Percentiles rank a stretch among this genome's conserved stretches.
Evolutionary conservation across 768 basidiomycete genomes (phyloP).

Genomic region (Tricholoma furcatifolium): DNA sequence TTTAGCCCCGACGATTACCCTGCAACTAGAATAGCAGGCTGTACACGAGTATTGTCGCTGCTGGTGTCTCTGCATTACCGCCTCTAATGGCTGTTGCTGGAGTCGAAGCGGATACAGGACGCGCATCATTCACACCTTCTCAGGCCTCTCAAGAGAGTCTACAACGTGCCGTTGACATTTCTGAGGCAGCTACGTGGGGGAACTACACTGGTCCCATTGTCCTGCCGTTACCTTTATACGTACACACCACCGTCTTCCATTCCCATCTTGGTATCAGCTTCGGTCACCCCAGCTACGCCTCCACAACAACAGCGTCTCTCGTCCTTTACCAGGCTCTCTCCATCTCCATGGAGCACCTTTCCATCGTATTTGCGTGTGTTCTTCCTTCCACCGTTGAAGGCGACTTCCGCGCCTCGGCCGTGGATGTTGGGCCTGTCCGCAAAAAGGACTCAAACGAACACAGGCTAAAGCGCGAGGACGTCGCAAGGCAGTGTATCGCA

Average conservation of each 20-base stretch:
- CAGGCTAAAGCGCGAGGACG: conserved; percentile 58
- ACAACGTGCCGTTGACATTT: conserved; percentile 53
- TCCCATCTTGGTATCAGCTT: conserved; percentile 78
- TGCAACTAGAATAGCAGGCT: conserved; percentile 68
- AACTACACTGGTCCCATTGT: conserved; percentile 75
- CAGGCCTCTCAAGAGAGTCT: conserved; percentile 56
- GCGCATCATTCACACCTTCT: conserved; percentile 26
- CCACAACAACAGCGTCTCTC: conserved; percentile 80
- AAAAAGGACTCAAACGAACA: conserved; percentile 54
- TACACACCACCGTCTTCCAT: conserved; percentile 46
- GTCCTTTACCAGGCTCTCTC: conserved; percentile 76
- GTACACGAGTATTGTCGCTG: conserved; percentile 75
- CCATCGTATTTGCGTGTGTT: conserved; percentile 58
- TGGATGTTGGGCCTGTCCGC: conserved; percentile 50
- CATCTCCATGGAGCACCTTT: conserved; percentile 79
- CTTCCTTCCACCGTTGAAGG: conserved; percentile 75
- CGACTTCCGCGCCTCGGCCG: conserved; percentile 76
- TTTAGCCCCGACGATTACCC: conserved; percentile 22
- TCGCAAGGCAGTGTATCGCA: conserved; percentile 57
- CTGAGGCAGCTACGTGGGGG: conserved; percentile 52
- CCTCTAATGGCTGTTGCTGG: conserved; percentile 75
- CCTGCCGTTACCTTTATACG: conserved; percentile 71
- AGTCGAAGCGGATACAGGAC: conserved; percentile 34
- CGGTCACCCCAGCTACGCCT: conserved; percentile 83
- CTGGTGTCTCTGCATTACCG: conserved; percentile 81